Conservation (phyloP, 2,329 filamentous ascomycete species). For the Rhynchosporium agropyri region DNA sequence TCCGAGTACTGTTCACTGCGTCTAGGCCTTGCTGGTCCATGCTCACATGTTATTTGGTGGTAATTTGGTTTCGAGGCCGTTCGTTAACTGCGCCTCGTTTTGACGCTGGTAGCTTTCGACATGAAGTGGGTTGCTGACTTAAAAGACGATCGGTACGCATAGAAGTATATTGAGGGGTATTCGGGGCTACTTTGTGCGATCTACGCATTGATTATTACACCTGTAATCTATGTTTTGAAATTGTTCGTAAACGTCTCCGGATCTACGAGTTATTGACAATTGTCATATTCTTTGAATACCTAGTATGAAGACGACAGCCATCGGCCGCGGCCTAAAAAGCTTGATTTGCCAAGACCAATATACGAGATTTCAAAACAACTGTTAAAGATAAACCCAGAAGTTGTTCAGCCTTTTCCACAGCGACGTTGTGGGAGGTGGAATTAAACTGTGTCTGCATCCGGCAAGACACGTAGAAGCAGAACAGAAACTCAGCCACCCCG, state of each 20-base stretch:
- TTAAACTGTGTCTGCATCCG: conserved; percentile 15
- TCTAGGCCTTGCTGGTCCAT: not conserved
- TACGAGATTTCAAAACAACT: conserved; percentile 12
- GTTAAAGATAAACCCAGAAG: conserved; percentile 1
- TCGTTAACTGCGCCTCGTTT: conserved; percentile 11
- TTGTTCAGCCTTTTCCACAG: conserved; percentile 1
- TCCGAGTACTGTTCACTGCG: not conserved
- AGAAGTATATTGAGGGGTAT: not conserved
- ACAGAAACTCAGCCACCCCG: conserved; percentile 11
- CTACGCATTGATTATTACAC: too few species aligned
- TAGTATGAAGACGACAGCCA: not conserved
- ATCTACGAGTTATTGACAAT: not conserved
- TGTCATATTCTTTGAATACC: too few species aligned
- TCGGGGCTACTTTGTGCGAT: too few species aligned
- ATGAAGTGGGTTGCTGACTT: conserved; percentile 6
- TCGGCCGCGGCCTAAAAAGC: not conserved
- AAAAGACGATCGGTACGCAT: not conserved
- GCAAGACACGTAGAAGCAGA: conserved; percentile 12
- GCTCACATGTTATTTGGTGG: not conserved
- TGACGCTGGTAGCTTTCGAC: conserved; percentile 1
- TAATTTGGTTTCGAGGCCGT: not conserved
- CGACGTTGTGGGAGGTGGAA: conserved; percentile 15
- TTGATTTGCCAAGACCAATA: conserved; percentile 1
- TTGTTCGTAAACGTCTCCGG: not conserved
- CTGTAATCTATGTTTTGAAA: too few species aligned